Base-by-base conservation (phyloP, 371 early-diverging fungal species). In the Zychaea mexicana region DNA sequence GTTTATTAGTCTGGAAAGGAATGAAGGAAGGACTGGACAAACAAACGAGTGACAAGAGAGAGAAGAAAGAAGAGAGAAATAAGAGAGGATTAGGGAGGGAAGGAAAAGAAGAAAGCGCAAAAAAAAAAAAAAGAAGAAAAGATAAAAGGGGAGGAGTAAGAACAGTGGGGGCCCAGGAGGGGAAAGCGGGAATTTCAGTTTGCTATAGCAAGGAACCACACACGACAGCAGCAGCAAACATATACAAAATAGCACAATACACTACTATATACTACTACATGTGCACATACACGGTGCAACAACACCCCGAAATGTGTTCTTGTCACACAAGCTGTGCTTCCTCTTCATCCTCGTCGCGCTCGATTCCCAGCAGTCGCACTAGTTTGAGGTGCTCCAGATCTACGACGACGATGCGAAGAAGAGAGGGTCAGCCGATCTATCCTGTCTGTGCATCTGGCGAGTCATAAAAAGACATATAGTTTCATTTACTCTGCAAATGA, bases 301-400 rank as follows among this genome's bases (percentile, higher is more conserved):
- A 26, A n/a, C 46, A 45, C 39, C n/a, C 38, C 32, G 45, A 59
- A 60, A 60, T 26, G 45, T 64, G 15, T 12, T 45, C 54, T 62
- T 39, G 68, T 60, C 42, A 63, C 69, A 61, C 46, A 24, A 33
- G 33, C 28, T 4, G 9, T 12, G 64, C 62, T 12, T 61, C 47
- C 19, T 63, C 66, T 15, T 66, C 69, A 32, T 70, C 71, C 31
- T 68, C 66, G 28, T 73, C 71, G 47, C 60, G 62, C 24, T 64
- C 65, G 31, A 77, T 72, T 15, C 78, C 77, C 24, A 67, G 45
- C 19, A 79, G 58, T 17, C 79, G 68, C 13, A 79, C 72, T 17
- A 69, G 70, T 32, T 64, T 67, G 32, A 79, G 58, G 45, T 68
- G 55, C 15, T 68, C 52, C 54, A 79, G 27, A 31, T 65, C 79